Percentiles rank a stretch among this genome's conserved stretches.
These are phyloP conservation scores for Fusarium brachygibbosum DNA, from an alignment of 2,329 filamentous ascomycete species.

Conservation along the genomic window DNA sequence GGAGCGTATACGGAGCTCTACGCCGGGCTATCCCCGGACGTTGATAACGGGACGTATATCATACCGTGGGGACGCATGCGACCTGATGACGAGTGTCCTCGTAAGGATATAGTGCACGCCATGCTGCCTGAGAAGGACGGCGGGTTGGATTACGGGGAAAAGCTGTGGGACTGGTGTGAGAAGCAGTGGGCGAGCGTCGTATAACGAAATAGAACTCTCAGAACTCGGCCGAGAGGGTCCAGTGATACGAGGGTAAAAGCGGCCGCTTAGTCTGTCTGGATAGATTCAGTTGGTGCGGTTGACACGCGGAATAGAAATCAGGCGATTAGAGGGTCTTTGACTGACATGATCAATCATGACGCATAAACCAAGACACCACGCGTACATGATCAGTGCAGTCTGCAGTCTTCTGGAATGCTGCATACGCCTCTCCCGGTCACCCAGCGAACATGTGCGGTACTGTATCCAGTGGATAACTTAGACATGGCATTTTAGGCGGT, in stretches of 20 bases:
- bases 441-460: slow-evolving; percentile 59
- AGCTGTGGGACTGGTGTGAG: slow-evolving; percentile 52
- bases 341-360: slow-evolving; percentile 15
- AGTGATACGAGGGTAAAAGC: slow-evolving; percentile 24
- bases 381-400: not conserved
- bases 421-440: slow-evolving; percentile 9
- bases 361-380: not conserved
- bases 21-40: slow-evolving; percentile 56
- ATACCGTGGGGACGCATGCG: slow-evolving; percentile 51
- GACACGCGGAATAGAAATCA: not conserved
- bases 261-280: not conserved
- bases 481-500: not conserved
- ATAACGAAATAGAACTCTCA: slow-evolving; percentile 3
- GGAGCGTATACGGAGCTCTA: slow-evolving; percentile 60
- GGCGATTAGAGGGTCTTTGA: not conserved
- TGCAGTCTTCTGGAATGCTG: slow-evolving; percentile 21
- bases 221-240: slow-evolving; percentile 24
- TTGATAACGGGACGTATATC: slow-evolving; percentile 51
- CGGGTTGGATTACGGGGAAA: slow-evolving; percentile 45
- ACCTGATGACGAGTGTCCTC: slow-evolving; percentile 29
- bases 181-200: slow-evolving; percentile 28
- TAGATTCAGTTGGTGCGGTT: not conserved
- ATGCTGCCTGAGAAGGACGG: slow-evolving; percentile 47
- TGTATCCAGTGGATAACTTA: not conserved
- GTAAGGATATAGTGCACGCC: slow-evolving; percentile 49